Evolutionary conservation across 2,329 filamentous ascomycete genomes (phyloP).

Genomic region (Daldinia eschscholtzii): DNA sequence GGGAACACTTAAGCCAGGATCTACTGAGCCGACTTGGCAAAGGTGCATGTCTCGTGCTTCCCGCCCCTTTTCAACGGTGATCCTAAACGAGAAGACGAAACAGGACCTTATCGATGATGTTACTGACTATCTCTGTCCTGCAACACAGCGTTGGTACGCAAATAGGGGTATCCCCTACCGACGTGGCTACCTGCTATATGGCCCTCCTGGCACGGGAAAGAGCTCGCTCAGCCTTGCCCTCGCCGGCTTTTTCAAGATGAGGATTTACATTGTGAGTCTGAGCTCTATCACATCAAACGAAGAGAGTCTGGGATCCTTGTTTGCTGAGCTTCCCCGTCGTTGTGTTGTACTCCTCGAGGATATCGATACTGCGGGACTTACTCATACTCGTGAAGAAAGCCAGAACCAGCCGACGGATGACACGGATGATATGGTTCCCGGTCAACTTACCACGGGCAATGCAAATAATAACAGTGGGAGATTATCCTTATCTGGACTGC

Average conservation of each 20-base stretch:
- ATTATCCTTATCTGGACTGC: slow-evolving; percentile 79
- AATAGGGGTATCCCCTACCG: slow-evolving; percentile 88
- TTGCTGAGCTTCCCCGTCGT: slow-evolving; percentile 74
- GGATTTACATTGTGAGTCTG: slow-evolving; percentile 79
- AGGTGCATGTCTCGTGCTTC: slow-evolving; percentile 71
- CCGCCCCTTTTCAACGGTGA: slow-evolving; percentile 74
- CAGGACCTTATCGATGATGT: slow-evolving; percentile 70
- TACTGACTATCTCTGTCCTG: slow-evolving; percentile 71
- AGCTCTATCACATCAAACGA: slow-evolving; percentile 73
- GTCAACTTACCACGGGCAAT: slow-evolving; percentile 52
- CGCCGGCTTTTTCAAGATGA: slow-evolving; percentile 76
- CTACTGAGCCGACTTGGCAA: slow-evolving; percentile 66
- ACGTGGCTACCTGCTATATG: slow-evolving; percentile 84
- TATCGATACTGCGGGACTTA: slow-evolving; percentile 79
- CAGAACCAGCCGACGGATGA: slow-evolving; percentile 36
- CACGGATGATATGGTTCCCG: slow-evolving; percentile 51
- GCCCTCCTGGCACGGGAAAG: slow-evolving; percentile 85
- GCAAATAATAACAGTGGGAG: slow-evolving; percentile 49
- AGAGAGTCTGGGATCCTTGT: slow-evolving; percentile 73
- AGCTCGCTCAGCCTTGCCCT: slow-evolving; percentile 78
- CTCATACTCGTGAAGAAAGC: slow-evolving; percentile 65
- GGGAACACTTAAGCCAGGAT: slow-evolving; percentile 60
- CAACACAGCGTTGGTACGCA: slow-evolving; percentile 81
- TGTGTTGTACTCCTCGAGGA: slow-evolving; percentile 83
- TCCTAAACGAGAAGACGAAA: slow-evolving; percentile 72